Evolutionary conservation across 495 filamentous ascomycete genomes (phyloP).

Genomic region (Aspergillus mulundensis): DNA sequence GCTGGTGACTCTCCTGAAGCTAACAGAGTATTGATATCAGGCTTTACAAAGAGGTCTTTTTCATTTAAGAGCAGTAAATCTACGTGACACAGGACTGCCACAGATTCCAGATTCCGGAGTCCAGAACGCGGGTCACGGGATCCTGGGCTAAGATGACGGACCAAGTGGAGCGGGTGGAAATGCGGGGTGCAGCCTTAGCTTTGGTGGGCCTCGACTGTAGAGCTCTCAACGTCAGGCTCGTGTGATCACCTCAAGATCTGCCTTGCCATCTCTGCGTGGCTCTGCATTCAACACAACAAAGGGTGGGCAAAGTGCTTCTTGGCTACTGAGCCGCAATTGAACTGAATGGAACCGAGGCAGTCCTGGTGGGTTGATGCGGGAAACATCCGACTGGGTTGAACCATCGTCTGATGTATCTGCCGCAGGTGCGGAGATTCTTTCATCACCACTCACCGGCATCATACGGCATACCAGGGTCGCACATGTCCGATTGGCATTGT

Average conservation of each 20-base stretch:
- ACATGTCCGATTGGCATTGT: neutral
- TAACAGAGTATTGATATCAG: neutral
- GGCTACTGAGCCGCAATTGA: neutral
- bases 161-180: slow-evolving; percentile 33
- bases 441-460: slow-evolving; percentile 7
- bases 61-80: neutral
- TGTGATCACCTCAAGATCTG: slow-evolving; percentile 22
- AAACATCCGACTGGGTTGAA: slow-evolving; percentile 1
- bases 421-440: slow-evolving; percentile 13
- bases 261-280: slow-evolving; percentile 10
- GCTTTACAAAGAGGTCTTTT: neutral
- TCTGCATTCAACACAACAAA: no score
- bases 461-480: neutral
- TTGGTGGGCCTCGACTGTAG: neutral
- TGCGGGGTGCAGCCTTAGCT: slow-evolving; percentile 44
- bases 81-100: neutral
- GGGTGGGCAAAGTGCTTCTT: no score
- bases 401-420: slow-evolving; percentile 13
- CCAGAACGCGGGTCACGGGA: neutral
- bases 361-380: slow-evolving; percentile 4
- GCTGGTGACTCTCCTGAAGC: neutral
- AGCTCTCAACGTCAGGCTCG: slow-evolving; percentile 35
- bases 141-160: neutral
- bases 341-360: neutral
- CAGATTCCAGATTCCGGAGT: no score